Percentiles rank a stretch among this genome's conserved stretches.
phyloP scores from a whole-genome alignment of 2,329 filamentous ascomycete genomes.

The Exophiala dermatitidis region DNA sequence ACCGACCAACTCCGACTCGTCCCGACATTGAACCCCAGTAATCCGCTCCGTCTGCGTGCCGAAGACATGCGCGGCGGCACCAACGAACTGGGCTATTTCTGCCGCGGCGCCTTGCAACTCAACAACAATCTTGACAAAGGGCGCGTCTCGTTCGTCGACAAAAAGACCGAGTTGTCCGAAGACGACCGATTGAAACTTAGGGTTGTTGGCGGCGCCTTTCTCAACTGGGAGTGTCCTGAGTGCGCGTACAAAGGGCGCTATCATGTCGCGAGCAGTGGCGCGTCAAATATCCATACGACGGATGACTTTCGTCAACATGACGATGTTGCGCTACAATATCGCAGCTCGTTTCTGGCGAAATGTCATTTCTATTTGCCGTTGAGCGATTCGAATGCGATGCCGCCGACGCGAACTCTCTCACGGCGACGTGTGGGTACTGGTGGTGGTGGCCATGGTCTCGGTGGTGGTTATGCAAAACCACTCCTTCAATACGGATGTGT shows the following conservation, averaged over 20 bases:
- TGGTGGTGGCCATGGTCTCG: neutral
- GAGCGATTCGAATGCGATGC: slow-evolving; percentile 3
- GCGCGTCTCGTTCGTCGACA: slow-evolving; percentile 18
- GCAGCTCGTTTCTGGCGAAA: slow-evolving; percentile 22
- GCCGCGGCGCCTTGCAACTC: slow-evolving; percentile 25
- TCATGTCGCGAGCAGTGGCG: slow-evolving; percentile 21
- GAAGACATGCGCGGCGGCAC: slow-evolving; percentile 15
- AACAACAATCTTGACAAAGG: slow-evolving; percentile 25
- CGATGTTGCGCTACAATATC: slow-evolving; percentile 20
- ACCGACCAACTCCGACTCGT: slow-evolving; percentile 19
- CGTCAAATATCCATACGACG: slow-evolving; percentile 22
- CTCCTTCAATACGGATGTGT: slow-evolving; percentile 23
- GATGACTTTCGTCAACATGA: slow-evolving; percentile 23
- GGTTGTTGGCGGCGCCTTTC: slow-evolving; percentile 21
- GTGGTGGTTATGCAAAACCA: neutral
- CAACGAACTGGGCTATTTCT: slow-evolving; percentile 23
- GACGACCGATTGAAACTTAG: slow-evolving; percentile 18
- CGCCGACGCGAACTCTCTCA: neutral
- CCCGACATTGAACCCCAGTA: slow-evolving; percentile 13
- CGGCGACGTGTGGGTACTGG: neutral
- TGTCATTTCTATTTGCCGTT: slow-evolving; percentile 22
- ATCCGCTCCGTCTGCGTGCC: slow-evolving; percentile 14
- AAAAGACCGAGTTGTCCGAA: slow-evolving; percentile 14
- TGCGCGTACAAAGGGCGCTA: slow-evolving; percentile 25
- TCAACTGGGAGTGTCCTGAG: slow-evolving; percentile 26